These are phyloP conservation scores for Tuctoria greenei DNA, from an alignment of 176 grass and related monocot genomes.

Conservation along the genomic window DNA sequence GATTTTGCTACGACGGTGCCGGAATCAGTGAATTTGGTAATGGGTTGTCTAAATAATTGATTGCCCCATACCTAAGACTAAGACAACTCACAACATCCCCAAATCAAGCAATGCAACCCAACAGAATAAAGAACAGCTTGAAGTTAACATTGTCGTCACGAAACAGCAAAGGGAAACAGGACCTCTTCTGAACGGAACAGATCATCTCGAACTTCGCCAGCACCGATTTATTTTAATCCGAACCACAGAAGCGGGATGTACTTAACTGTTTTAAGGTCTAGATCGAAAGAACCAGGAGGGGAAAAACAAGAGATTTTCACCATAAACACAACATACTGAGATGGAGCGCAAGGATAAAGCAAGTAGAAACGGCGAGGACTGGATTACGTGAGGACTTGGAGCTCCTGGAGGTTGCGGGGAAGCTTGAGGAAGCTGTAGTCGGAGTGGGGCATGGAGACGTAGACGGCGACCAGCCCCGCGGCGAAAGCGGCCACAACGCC, in stretches of 20 bases:
- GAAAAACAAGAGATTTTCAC: not conserved
- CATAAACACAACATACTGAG: not conserved
- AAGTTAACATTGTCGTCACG: not conserved
- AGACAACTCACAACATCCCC: not conserved
- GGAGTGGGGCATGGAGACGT: conserved; percentile 62
- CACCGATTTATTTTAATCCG: not conserved
- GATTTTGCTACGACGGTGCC: no score
- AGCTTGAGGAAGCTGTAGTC: conserved; percentile 60
- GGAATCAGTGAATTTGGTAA: no score
- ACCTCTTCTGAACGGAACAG: not conserved
- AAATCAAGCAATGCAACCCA: conserved; percentile 3
- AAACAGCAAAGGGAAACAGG: not conserved
- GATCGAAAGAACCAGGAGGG: not conserved
- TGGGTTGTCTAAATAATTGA: no score
- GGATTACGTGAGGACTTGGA: conserved; percentile 65
- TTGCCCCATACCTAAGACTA: not conserved
- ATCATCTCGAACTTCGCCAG: not conserved
- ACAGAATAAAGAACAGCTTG: not conserved
- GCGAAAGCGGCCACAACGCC: conserved; percentile 47
- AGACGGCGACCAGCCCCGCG: conserved; percentile 54
- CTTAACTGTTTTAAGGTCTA: not conserved
- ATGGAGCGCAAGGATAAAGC: not conserved
- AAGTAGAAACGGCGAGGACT: not conserved
- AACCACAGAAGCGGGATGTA: not conserved
- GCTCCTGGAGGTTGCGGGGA: conserved; percentile 52